Base-by-base conservation (phyloP, 202 grass and related monocot genomes). In the Zizania palustris region DNA sequence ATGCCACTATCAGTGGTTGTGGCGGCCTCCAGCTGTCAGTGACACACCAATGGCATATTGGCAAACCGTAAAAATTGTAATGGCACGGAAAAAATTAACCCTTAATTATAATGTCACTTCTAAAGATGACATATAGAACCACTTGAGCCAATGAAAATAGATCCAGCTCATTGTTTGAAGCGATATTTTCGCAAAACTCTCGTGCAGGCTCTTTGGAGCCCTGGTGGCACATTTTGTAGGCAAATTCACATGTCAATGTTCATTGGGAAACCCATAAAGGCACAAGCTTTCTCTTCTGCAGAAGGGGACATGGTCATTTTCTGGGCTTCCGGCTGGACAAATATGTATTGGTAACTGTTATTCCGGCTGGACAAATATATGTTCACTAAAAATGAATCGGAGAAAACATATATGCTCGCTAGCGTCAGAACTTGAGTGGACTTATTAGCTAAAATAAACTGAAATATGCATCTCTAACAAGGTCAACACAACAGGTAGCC, bases 191-290 rank as follows among this genome's bases (percentile, higher is more conserved):
- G n/a, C n/a, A n/a, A n/a, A n/a, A n/a, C n/a, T n/a, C n/a, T n/a
- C n/a, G n/a, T n/a, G n/a, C n/a, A n/a, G 96, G 96, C 75, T 99
- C 96, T 69, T 69, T 92, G 96, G 45, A 99, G 86, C 79, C 93
- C 96, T 43, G 96, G 96, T 38, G 96, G 96, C 67, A 96, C 96
- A 81, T 81, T 99, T 92, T 71, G 96, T 92, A 33, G 96, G 96
- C 61, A 99, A 87, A 84, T 99, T 99, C 76, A 99, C 89, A 78
- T 99, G 92, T 92, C 96, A 99, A 43, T 85, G 85, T 78, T 95
- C 96, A 79, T 85, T 95, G 78, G 91, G 89, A 83, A 92, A 98
- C 36, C 96, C 96, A 87, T 99, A 99, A 46, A 99, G 92, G 83
- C 96, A 92, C 54, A 99, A 49, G 63, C 95, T 99, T 77, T 99